phyloP scores from a whole-genome alignment of 805 yeast genomes.

The Metschnikowia kofuensis region DNA sequence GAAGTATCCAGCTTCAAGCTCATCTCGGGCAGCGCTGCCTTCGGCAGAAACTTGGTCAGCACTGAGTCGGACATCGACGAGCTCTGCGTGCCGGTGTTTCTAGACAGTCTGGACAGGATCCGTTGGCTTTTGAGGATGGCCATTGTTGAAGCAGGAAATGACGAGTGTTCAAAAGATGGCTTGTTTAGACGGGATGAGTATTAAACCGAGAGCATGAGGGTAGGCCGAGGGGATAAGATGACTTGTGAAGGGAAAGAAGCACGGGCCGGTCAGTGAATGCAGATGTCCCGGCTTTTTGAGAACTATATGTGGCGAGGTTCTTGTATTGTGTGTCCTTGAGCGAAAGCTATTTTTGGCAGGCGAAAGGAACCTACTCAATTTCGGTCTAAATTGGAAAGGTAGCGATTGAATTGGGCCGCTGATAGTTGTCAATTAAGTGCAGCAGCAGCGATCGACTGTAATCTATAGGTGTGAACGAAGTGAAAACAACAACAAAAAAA shows the following conservation, averaged over 20 bases:
- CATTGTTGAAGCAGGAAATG: background rate
- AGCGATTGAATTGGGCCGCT: background rate
- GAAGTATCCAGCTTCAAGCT: background rate
- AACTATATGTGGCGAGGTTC: background rate
- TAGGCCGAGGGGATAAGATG: background rate
- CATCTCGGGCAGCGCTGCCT: background rate
- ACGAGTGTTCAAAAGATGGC: background rate
- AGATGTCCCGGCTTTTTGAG: too few species aligned
- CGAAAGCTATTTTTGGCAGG: conserved; percentile 2
- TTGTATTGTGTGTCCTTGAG: background rate
- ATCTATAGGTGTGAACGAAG: too few species aligned
- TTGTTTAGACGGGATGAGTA: background rate
- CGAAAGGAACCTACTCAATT: too few species aligned
- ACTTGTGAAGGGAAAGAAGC: background rate
- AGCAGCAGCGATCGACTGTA: too few species aligned
- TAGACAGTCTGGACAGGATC: background rate
- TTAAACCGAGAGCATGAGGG: conserved; percentile 4
- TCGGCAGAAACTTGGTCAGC: background rate
- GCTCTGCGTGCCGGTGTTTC: background rate
- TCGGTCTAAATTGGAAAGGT: too few species aligned
- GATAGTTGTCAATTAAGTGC: background rate
- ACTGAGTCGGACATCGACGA: background rate
- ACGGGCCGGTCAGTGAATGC: background rate
- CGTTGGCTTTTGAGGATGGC: conserved; percentile 3
- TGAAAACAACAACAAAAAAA: too few species aligned